These are phyloP conservation scores for Polyporus arcularius DNA, from an alignment of 768 basidiomycete species.

Conservation along the genomic window DNA sequence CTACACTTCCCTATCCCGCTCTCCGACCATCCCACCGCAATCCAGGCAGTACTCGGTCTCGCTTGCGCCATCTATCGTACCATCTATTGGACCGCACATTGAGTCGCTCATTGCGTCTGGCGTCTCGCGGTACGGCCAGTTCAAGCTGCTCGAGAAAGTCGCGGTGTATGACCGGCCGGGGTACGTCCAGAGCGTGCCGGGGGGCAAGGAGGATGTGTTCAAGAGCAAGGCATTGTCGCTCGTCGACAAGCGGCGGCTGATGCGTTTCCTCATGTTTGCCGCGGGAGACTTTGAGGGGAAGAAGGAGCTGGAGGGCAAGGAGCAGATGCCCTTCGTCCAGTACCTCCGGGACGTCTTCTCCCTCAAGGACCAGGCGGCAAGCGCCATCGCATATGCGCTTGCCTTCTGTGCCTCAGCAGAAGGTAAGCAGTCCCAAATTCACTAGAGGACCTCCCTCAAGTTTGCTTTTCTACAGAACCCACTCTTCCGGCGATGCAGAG, in stretches of 20 bases:
- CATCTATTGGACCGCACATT: constrained; percentile 77
- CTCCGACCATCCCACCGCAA: constrained; percentile 44
- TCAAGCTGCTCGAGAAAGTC: constrained; percentile 76
- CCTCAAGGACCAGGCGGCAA: constrained; percentile 55
- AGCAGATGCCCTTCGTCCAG: constrained; percentile 55
- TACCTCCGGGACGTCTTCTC: constrained; percentile 69
- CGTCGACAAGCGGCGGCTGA: constrained; percentile 85
- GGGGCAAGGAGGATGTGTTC: constrained; percentile 92
- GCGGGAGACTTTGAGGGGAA: constrained; percentile 70
- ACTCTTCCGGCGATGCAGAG: constrained; percentile 69
- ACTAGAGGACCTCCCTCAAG: not conserved
- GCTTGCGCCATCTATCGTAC: constrained; percentile 80
- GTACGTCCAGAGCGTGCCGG: constrained; percentile 65
- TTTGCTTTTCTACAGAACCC: constrained; percentile 48
- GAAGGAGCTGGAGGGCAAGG: constrained; percentile 57
- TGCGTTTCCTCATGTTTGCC: constrained; percentile 89
- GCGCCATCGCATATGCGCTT: constrained; percentile 74
- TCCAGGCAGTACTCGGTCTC: constrained; percentile 84
- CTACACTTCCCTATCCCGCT: constrained; percentile 46
- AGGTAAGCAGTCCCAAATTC: constrained; percentile 45
- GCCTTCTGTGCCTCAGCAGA: constrained; percentile 62
- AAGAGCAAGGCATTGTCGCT: constrained; percentile 76
- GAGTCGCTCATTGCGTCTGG: constrained; percentile 78
- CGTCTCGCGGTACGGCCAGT: constrained; percentile 89
- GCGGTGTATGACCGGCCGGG: constrained; percentile 55